Base-by-base conservation (phyloP, 2,329 filamentous ascomycete genomes). In the Pseudogymnoascus sp. region DNA sequence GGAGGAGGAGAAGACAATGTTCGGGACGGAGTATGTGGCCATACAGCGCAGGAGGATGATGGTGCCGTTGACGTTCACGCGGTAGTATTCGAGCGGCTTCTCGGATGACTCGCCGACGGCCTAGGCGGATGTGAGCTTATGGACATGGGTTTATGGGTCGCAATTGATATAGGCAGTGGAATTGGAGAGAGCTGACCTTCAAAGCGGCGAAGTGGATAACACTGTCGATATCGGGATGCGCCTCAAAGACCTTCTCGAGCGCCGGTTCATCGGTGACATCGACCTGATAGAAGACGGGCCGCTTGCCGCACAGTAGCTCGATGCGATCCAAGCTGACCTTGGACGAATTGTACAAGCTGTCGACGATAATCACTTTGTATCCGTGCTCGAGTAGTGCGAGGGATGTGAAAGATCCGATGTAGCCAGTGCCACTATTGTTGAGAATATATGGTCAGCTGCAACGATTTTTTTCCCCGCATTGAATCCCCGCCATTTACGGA, bases 121-220 rank as follows among this genome's bases (percentile, higher is more conserved):
- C 90, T 95, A 4, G 39, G 67, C n/a, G 61, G 15, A 1, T 60
- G 58, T 65, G 34, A 63, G 61, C 56, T 18, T 6, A 30, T 18
- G 59, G 8, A 33, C 15, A 18, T n/a, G 21, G 23, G 30, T 5
- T 3, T 33, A 26, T 30, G 5, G 5, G n/a, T 12, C 52, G 21
- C 48, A 41, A 41, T 41, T 37, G 21, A 30, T 34, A 34, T 12
- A 18, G 12, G 30, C 52, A 18, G 63, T 37, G 35, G 10, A 21
- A 3, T 35, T 15, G 12, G 39, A n/a, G 28, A 34, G 38, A 5
- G 69, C 76, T 68, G 75, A 88, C 90, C 88, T 99, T 99, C 67
- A 99, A 82, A 21, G 94, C 94, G 65, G 94, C 95, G 72, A 99
- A 99, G 80, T 99, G 94, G 70, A 99, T 97, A 66, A 97, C 94